A percentile compares a stretch with the other conserved stretches of the same genome.
Evolutionary conservation across 2,329 filamentous ascomycete species (phyloP).

Genomic region (Fusarium penzigii): DNA sequence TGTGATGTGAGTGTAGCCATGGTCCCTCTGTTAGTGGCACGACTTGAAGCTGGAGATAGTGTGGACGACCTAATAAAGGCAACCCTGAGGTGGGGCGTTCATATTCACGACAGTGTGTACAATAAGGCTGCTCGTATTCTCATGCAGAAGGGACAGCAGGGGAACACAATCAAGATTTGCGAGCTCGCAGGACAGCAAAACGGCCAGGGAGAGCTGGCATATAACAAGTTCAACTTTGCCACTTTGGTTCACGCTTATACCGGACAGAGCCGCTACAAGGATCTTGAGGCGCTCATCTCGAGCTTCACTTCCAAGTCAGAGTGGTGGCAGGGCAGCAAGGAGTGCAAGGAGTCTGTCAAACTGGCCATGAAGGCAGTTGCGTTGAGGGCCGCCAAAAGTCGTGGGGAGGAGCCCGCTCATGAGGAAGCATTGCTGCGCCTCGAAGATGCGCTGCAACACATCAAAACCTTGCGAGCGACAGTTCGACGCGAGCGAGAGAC

Average conservation of each 20-base stretch:
- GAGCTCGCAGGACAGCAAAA: constrained; percentile 39
- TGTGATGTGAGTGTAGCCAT: constrained; percentile 43
- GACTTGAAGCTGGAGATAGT: constrained; percentile 37
- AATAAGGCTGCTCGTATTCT: constrained; percentile 38
- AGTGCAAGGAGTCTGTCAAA: constrained; percentile 41
- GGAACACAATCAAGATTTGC: constrained; percentile 35
- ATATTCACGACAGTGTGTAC: constrained; percentile 38
- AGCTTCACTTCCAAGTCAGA: constrained; percentile 32
- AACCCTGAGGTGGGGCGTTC: constrained; percentile 28
- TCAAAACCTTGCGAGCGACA: constrained; percentile 23
- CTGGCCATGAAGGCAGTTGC: constrained; percentile 38
- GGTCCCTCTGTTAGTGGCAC: constrained; percentile 41
- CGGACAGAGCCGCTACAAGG: constrained; percentile 32
- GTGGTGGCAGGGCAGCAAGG: constrained; percentile 40
- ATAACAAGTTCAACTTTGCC: constrained; percentile 40
- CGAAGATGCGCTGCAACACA: constrained; percentile 22
- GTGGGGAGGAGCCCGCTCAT: constrained; percentile 18
- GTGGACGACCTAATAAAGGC: constrained; percentile 29
- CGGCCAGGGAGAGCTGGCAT: constrained; percentile 37
- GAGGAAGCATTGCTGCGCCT: constrained; percentile 24
- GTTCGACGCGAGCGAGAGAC: constrained; percentile 19
- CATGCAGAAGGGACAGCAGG: constrained; percentile 29
- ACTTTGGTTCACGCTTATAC: constrained; percentile 39
- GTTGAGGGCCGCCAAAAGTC: constrained; percentile 21
- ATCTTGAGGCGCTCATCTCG: constrained; percentile 32